Percentiles rank a stretch among this genome's conserved stretches.
phyloP scores from a whole-genome alignment of 164 flowering plant genomes.

The Cinnamomum micranthum region DNA sequence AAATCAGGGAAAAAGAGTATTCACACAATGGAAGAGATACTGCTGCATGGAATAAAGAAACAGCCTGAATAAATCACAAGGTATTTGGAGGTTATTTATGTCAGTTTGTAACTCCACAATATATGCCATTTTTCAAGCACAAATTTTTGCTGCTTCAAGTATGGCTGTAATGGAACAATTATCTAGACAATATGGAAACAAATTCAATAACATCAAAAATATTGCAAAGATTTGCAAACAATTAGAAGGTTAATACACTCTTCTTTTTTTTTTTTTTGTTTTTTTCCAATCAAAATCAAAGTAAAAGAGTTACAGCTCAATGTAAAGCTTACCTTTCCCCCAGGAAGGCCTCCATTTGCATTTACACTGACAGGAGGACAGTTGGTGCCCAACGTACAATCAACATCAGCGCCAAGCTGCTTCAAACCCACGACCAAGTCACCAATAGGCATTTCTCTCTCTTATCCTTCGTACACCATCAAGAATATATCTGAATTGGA shows the following conservation, averaged over 20 bases:
- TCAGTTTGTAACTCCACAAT: too few species aligned
- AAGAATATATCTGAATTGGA: conserved; percentile 66
- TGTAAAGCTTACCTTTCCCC: conserved; percentile 69
- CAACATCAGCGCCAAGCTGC: conserved; percentile 97
- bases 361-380: conserved; percentile 92
- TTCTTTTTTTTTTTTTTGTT: not conserved
- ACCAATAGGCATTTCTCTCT: conserved; percentile 95
- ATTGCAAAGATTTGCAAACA: too few species aligned
- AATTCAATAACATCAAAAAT: too few species aligned
- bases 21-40: not conserved
- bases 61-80: too few species aligned
- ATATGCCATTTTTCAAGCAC: too few species aligned
- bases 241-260: too few species aligned
- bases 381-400: conserved; percentile 77
- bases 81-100: too few species aligned
- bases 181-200: too few species aligned
- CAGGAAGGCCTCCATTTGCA: conserved; percentile 97
- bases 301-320: not conserved
- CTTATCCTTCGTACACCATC: conserved; percentile 99
- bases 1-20: not conserved
- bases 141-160: too few species aligned
- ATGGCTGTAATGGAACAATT: too few species aligned
- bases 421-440: conserved; percentile 86
- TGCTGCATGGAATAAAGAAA: too few species aligned
- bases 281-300: not conserved